Percentiles rank a stretch among this genome's conserved stretches.
Conservation (phyloP, 352 stramenopile genomes). For the Pythium guiyangense region DNA sequence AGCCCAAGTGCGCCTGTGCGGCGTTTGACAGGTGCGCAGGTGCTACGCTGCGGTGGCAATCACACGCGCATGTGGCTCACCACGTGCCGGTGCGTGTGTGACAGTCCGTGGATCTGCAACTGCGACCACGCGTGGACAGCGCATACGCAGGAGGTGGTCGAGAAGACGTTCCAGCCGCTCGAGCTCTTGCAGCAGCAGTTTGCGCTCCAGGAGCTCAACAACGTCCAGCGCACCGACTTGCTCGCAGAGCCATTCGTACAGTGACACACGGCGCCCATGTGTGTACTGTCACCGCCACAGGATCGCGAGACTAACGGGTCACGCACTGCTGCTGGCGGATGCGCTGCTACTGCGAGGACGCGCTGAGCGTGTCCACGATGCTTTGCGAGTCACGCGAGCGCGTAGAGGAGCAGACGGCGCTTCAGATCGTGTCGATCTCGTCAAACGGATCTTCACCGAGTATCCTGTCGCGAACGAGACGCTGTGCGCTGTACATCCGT, state of each 20-base stretch:
- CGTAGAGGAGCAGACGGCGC: too few species aligned
- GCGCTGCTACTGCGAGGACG: too few species aligned
- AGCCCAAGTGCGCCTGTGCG: conserved; percentile 47
- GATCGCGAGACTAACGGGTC: conserved; percentile 6
- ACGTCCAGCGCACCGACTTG: conserved; percentile 58
- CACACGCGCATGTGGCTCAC: background rate
- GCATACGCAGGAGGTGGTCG: conserved; percentile 46
- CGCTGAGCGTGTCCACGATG: too few species aligned
- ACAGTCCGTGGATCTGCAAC: conserved; percentile 79
- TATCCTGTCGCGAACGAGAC: too few species aligned
- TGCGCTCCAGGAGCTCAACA: conserved; percentile 37
- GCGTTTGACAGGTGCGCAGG: conserved; percentile 56
- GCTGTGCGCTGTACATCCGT: too few species aligned
- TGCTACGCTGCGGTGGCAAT: background rate
- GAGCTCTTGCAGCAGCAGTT: conserved; percentile 39
- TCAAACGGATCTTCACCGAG: too few species aligned
- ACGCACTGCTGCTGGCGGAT: conserved; percentile 9
- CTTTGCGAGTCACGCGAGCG: too few species aligned
- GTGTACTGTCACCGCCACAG: background rate
- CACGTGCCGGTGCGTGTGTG: background rate
- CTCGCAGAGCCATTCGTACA: conserved; percentile 28
- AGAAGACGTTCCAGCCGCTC: conserved; percentile 45
- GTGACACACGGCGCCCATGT: background rate
- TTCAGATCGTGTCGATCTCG: too few species aligned
- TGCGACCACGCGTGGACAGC: conserved; percentile 65